Base-by-base conservation (phyloP, 306 rosid genomes). In the Rosa rugosa region DNA sequence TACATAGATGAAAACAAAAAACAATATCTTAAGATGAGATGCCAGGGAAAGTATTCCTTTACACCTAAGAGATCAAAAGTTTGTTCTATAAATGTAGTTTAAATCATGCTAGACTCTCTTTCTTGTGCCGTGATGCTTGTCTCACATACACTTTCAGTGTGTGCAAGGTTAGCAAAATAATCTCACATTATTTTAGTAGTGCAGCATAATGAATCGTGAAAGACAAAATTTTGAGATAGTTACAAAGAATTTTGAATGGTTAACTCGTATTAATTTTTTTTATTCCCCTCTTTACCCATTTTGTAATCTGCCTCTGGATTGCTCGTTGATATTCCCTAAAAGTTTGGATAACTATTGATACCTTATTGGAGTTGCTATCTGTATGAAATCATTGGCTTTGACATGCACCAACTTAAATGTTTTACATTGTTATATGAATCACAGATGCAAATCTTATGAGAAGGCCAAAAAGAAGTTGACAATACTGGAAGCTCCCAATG, bases 381-480 rank as follows among this genome's bases (percentile, higher is more conserved):
- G 11, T 57, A 9, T 45, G 42, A 17, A 47, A 70, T 12, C 40
- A n/a, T 13, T 71, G 49, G 60, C 36, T 64, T 62, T 20, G 27
- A 25, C 59, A 69, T 53, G 76, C 25, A 5, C 22, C 47, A 40
- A 63, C 57, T 16, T 56, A 46, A 46, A 36, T 36, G 44, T 69
- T 78, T 59, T 71, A 22, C 27, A 59, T 59, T 59, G 46, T 42
- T 60, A 16, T 84, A 60, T 86, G 74, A 56, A 83, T 80, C 87
- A 8, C 70, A 94, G 99, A 79, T 96, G 99, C 88, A 91, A 96
- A 83, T 90, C 97, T 74, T 96, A 91, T 72, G 94, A 89, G 91
- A 93, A 90, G 87, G 99, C 99, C 78, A 96, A 96, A 85, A 96
- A 91, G 92, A 93, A 96, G 84, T 72, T 96, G 86, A 93, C 95